Percentiles rank a stretch among this genome's conserved stretches.
phyloP scores from a whole-genome alignment of 2,329 filamentous ascomycete species.

The Exophiala sideris region DNA sequence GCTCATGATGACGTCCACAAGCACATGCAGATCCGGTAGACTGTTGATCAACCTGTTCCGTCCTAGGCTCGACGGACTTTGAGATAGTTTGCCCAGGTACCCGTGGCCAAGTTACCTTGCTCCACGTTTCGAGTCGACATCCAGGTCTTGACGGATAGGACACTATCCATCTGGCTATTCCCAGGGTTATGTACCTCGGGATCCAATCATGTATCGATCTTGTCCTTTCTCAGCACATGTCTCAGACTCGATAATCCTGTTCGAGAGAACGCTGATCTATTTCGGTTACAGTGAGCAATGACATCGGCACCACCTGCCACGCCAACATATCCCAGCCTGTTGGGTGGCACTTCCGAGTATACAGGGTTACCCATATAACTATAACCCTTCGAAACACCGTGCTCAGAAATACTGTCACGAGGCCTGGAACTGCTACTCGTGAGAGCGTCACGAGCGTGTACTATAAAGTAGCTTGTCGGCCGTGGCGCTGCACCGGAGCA shows the following conservation, averaged over 20 bases:
- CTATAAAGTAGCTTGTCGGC: constrained; percentile 5
- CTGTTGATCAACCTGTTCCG: neutral
- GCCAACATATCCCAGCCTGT: neutral
- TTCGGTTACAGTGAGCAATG: constrained; percentile 7
- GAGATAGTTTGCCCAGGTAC: constrained; percentile 10
- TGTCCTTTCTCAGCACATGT: constrained; percentile 20
- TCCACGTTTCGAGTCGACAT: constrained; percentile 2
- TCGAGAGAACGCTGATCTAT: constrained; percentile 15
- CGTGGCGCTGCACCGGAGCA: constrained; percentile 18
- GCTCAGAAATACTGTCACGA: neutral
- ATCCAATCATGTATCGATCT: constrained; percentile 18
- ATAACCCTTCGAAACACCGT: neutral
- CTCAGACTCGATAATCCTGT: constrained; percentile 20
- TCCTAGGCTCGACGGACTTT: constrained; percentile 9
- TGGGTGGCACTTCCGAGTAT: neutral
- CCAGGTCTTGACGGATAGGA: constrained; percentile 7
- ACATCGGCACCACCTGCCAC: constrained; percentile 2
- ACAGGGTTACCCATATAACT: neutral
- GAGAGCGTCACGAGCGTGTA: neutral
- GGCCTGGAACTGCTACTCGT: neutral
- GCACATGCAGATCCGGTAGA: neutral
- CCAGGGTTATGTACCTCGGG: constrained; percentile 5
- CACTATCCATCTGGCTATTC: constrained; percentile 5
- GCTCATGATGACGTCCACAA: constrained; percentile 5
- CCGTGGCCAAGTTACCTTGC: constrained; percentile 5